These are phyloP conservation scores for Ilex aquifolium DNA, from an alignment of 257 asterid species.

Conservation along the genomic window DNA sequence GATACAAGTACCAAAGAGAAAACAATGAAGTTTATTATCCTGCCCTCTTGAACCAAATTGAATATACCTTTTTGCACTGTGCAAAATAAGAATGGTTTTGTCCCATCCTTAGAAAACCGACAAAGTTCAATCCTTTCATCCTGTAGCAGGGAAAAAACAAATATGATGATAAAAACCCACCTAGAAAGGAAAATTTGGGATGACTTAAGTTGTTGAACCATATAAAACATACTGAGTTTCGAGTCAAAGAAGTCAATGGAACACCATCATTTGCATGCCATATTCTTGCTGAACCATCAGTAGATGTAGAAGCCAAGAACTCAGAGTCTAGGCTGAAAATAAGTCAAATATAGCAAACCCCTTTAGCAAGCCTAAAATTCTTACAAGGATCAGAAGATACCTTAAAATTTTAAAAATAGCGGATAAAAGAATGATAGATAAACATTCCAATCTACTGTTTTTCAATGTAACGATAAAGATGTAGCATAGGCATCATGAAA, in stretches of 20 bases:
- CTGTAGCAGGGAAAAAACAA: slow-evolving; percentile 32
- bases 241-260: slow-evolving; percentile 64
- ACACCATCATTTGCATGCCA: slow-evolving; percentile 87
- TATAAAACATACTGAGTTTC: slow-evolving; percentile 59
- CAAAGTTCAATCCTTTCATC: slow-evolving; percentile 89
- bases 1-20: slow-evolving; percentile 12
- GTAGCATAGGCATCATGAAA: no score
- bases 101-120: slow-evolving; percentile 94
- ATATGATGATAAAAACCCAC: slow-evolving; percentile 14
- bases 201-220: no score
- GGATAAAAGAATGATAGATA: slow-evolving; percentile 1
- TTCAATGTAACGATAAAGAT: no score
- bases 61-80: slow-evolving; percentile 67
- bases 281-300: slow-evolving; percentile 90
- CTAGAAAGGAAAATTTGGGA: not conserved
- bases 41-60: slow-evolving; percentile 1
- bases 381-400: slow-evolving; percentile 7
- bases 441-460: no score
- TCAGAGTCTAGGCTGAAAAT: slow-evolving; percentile 81
- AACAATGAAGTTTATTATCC: not conserved
- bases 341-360: slow-evolving; percentile 16
- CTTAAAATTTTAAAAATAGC: slow-evolving; percentile 3
- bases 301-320: slow-evolving; percentile 87
- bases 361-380: slow-evolving; percentile 5
- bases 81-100: slow-evolving; percentile 87